Evolutionary conservation across 257 asterid species (phyloP).

Genomic region (Ilex aquifolium): DNA sequence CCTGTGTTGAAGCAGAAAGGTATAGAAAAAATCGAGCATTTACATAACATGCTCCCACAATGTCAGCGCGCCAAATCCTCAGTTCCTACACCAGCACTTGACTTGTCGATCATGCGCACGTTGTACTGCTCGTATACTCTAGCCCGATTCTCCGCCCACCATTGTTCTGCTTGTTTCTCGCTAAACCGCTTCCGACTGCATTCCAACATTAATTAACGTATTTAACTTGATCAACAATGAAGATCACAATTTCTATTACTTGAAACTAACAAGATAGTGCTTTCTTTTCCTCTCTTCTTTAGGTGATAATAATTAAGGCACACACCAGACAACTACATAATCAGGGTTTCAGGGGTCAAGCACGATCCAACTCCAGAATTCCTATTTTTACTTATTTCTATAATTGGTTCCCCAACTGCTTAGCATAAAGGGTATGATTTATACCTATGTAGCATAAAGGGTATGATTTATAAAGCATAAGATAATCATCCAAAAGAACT

Average conservation of each 20-base stretch:
- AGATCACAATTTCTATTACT: too few species aligned
- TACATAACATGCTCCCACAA: constrained; percentile 12
- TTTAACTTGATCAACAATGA: too few species aligned
- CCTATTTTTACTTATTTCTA: too few species aligned
- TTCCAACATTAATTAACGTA: not conserved
- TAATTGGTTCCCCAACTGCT: too few species aligned
- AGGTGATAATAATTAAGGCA: not conserved
- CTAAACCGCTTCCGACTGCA: constrained; percentile 56
- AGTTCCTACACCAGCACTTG: constrained; percentile 58
- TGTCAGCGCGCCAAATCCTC: constrained; percentile 49
- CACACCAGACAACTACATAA: not conserved
- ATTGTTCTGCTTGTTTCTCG: constrained; percentile 75
- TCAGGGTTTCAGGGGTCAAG: too few species aligned
- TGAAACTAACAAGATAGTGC: too few species aligned
- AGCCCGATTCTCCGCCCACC: constrained; percentile 82
- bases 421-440: not conserved
- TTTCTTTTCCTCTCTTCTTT: too few species aligned
- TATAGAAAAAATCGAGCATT: constrained; percentile 17
- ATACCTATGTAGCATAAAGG: not conserved
- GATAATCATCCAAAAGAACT: too few species aligned
- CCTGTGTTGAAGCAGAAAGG: constrained; percentile 21
- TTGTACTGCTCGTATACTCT: constrained; percentile 62
- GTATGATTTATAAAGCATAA: too few species aligned
- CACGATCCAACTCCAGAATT: too few species aligned
- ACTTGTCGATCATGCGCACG: constrained; percentile 60